Conservation (phyloP, 176 grass and related monocot genomes). For the Rhipidocladum racemiflorum region DNA sequence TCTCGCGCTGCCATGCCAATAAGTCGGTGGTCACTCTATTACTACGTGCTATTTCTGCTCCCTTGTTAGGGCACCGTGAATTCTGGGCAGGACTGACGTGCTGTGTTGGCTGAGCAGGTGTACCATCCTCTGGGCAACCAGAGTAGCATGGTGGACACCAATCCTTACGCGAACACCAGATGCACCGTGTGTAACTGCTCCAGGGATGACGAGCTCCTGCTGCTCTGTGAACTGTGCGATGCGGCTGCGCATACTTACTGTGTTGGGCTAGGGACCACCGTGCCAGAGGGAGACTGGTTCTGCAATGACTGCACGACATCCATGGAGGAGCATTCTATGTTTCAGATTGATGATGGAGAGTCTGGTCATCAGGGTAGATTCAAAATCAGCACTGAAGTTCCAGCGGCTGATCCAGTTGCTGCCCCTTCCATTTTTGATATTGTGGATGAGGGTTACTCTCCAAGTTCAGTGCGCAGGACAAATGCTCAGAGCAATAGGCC, state of each 20-base stretch:
- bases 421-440: conserved; percentile 28
- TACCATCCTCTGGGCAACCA: conserved; percentile 53
- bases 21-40: not conserved
- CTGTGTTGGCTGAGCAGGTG: conserved; percentile 35
- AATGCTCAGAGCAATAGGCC: not conserved
- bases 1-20: not conserved
- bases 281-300: conserved; percentile 79
- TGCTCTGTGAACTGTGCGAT: conserved; percentile 79
- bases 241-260: conserved; percentile 58
- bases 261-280: conserved; percentile 45
- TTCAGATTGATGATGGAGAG: conserved; percentile 36
- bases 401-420: conserved; percentile 7
- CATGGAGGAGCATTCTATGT: conserved; percentile 57
- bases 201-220: conserved; percentile 49
- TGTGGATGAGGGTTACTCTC: conserved; percentile 26
- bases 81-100: conserved; percentile 3
- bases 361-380: conserved; percentile 14
- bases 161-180: conserved; percentile 35
- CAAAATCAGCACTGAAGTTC: conserved; percentile 28
- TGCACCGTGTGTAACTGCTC: conserved; percentile 55
- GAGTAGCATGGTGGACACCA: conserved; percentile 19
- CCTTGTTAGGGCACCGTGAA: not conserved
- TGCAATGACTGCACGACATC: conserved; percentile 53
- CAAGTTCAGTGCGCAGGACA: not conserved
- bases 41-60: not conserved